Conservation (phyloP, 192 early-diverging fungal genomes). For the Thoreauomyces humboldtii region DNA sequence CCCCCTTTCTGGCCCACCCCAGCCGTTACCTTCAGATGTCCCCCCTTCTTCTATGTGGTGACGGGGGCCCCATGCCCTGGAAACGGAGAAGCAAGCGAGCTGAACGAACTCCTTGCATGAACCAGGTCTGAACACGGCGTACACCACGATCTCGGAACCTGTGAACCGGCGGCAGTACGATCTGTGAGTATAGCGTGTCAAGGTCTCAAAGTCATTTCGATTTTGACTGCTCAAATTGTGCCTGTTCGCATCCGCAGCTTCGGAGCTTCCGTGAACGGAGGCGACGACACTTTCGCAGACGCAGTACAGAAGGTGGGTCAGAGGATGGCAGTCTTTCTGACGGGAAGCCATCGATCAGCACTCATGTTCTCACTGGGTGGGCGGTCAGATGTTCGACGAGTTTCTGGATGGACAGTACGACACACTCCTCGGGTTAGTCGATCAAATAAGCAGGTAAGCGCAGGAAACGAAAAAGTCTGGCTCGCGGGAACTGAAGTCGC, state of each 20-base stretch:
- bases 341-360: too few species aligned
- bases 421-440: slow-evolving; percentile 23
- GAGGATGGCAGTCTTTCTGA: too few species aligned
- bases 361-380: too few species aligned
- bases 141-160: slow-evolving; percentile 28
- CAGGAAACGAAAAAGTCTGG: neutral
- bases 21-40: neutral
- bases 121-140: slow-evolving; percentile 20
- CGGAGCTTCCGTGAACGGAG: slow-evolving; percentile 8
- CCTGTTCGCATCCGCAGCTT: neutral
- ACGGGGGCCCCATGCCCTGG: too few species aligned
- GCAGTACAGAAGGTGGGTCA: neutral
- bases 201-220: neutral
- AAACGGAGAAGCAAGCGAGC: too few species aligned
- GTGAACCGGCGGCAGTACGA: slow-evolving; percentile 24
- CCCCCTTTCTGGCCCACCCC: neutral
- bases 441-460: slow-evolving; percentile 29
- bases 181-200: slow-evolving; percentile 16
- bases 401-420: slow-evolving; percentile 34
- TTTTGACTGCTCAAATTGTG: too few species aligned
- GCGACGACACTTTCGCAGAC: neutral
- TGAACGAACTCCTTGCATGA: neutral
- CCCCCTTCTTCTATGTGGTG: neutral
- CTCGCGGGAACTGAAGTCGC: neutral
- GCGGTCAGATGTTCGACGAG: slow-evolving; percentile 27